Evolutionary conservation across 768 basidiomycete species (phyloP), one percentile per base, ranked within the genome.

Genomic region (Mycena rebaudengoi): DNA sequence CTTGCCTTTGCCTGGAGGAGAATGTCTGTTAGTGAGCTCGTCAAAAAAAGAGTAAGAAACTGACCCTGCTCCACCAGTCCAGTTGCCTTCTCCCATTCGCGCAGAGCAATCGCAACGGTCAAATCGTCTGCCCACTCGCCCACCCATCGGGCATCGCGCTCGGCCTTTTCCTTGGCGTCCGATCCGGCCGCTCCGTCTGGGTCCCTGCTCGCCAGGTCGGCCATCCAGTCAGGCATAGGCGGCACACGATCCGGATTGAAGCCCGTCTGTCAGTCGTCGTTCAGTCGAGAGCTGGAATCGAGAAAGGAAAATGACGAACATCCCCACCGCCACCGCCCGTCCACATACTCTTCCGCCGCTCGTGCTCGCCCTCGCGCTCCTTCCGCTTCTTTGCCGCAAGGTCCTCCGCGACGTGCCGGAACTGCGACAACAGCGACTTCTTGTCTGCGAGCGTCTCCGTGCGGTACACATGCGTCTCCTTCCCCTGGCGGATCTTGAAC

Each of bases 391-490:
- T 94, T 41, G 91, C 87, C 8, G 91, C 85, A 4, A 98, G 82
- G 70, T 98, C 97, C 74, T 99, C 96, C 0, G 96, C 94, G 5
- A 96, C 92, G 70, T 94, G 92, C 30, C 96, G 88, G 79, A 98
- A 95, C 64, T 95, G 90, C 0, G 88, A 76, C 14, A 99, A 83
- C 0, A 99, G 83, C 10, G 83, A 81, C 76, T 93, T 96, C 82
- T 99, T 99, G 71, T 98, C 95, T 25, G 89, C 80, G 0, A 88
- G 71, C 8, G 83, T 83, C 60, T 96, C 94, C 3, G 94, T 94
- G 33, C 96, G 88, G 75, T 95, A 99, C 7, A 99, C 95, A 72
- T 96, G 91, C 1, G 93, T 93, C 75, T 99, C 97, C 75, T 97
- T 98, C 5, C 92, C 91, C 62, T 96, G 89, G 64, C 92, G 85